Percentiles rank a stretch among this genome's conserved stretches.
These are phyloP conservation scores for Kodamaea neixiangensis DNA, from an alignment of 805 yeast species.

Conservation along the genomic window DNA sequence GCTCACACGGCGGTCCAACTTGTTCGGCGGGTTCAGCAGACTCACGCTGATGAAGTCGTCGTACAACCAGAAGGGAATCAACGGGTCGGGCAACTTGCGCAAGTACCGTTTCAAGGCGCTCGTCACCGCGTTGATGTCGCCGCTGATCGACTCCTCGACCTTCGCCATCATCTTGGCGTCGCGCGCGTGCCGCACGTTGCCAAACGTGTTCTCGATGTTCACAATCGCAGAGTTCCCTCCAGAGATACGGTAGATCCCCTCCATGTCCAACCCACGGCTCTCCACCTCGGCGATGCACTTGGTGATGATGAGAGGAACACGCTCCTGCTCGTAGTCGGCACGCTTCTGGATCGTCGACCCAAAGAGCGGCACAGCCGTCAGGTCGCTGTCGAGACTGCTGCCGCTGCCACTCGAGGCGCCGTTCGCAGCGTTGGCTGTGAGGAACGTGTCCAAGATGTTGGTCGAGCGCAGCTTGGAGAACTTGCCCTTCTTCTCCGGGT, in stretches of 20 bases:
- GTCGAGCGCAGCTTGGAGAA: conserved; percentile 49
- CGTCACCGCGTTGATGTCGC: conserved; percentile 85
- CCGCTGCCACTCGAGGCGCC: conserved; percentile 8
- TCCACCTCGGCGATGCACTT: conserved; percentile 80
- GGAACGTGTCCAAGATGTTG: conserved; percentile 42
- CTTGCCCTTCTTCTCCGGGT: conserved; percentile 17
- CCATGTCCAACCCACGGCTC: conserved; percentile 67
- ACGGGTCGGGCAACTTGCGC: conserved; percentile 81
- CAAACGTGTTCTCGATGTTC: conserved; percentile 44
- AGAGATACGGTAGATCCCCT: conserved; percentile 89
- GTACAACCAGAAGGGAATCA: conserved; percentile 71
- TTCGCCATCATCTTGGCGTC: conserved; percentile 36
- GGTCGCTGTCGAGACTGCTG: conserved; percentile 4
- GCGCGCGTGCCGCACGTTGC: conserved; percentile 26
- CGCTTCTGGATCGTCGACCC: conserved; percentile 63
- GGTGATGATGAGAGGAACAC: conserved; percentile 70
- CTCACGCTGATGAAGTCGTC: conserved; percentile 63
- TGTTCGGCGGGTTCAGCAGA: conserved; percentile 27
- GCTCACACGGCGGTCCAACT: conserved; percentile 33
- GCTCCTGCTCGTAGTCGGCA: conserved; percentile 58
- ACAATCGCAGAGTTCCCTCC: conserved; percentile 75
- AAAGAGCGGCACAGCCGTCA: conserved; percentile 35
- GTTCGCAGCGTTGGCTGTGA: conserved; percentile 18
- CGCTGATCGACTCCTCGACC: conserved; percentile 41
- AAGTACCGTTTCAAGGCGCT: conserved; percentile 85